Base-by-base conservation (phyloP, 805 yeast genomes). In the Kluyveromyces wickerhamii region DNA sequence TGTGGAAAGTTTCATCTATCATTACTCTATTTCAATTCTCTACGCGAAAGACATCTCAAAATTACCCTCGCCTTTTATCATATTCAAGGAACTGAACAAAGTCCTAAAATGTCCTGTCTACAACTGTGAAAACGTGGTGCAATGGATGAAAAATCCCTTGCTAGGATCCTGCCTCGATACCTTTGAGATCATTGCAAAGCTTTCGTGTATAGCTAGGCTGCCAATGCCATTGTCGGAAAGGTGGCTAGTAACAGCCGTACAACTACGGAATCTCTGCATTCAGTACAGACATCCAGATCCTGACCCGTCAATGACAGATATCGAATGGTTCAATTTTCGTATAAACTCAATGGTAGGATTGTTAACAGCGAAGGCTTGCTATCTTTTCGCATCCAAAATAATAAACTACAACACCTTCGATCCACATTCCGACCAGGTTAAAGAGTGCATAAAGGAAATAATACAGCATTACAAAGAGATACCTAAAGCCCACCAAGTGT, bases 1-100 rank as follows among this genome's bases (percentile, higher is more conserved):
- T 29, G 37, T 65, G 15, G 74, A 69, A 34, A 66, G 71, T 24
- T 69, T 66, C 39, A 44, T 67, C 3, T 65, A 62, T 48, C 66
- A 63, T 37, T 68, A 63, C 39, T 53, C 67, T 6, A 54, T 63
- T 7, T 52, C 62, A 4, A 41, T 69, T 4, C 54, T 67, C 20
- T 55, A 62, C 29, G 56, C 70, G 12, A 48, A 59, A 2, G 48
- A 44, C 13, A 38, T 48, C 3, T 56, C 59, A 9, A 47, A 49
- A 1, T 35, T 68, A 8, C 71, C 72, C 1, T 57, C 65, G 16
- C 75, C 76, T 4, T 67, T 60, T 43, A 50, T 48, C 3, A 51
- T 66, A 17, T 69, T 60, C 39, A 45, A 44, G 24, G 55, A 58
- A 3, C 54, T 56, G 30, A 54, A 55, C 35, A 48, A 54, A 10